Conservation (phyloP, 108 stramenopile species). For the Ochromonas danica region DNA sequence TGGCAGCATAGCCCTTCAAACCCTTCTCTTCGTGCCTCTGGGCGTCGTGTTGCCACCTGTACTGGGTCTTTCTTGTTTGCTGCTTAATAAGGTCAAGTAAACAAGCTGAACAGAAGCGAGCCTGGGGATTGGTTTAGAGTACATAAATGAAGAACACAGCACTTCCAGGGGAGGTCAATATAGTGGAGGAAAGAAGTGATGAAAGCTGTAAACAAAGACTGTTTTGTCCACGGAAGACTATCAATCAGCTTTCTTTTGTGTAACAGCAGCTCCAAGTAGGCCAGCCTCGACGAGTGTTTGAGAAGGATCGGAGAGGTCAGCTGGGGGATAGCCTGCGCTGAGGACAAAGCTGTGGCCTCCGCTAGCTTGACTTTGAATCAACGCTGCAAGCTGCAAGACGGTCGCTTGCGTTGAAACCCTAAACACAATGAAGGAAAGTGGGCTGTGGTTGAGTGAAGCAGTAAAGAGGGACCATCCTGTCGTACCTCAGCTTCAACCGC, state of each 20-base stretch:
- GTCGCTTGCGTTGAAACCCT: background rate
- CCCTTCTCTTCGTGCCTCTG: slow-evolving; percentile 47
- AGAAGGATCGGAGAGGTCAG: background rate
- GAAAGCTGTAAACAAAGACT: too few relatives aligned
- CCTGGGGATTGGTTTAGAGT: too few relatives aligned
- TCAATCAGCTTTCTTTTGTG: slow-evolving; percentile 20
- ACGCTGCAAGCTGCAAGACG: slow-evolving; percentile 15
- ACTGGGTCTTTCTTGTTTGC: background rate
- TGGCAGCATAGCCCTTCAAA: slow-evolving; percentile 42
- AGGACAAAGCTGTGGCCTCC: background rate
- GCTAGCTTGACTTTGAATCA: background rate
- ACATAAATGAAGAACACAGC: too few relatives aligned
- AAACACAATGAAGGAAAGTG: background rate
- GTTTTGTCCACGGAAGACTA: too few relatives aligned
- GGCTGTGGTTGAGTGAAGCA: too few relatives aligned
- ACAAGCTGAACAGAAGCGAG: too few relatives aligned
- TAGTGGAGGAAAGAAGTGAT: too few relatives aligned
- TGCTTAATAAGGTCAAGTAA: background rate
- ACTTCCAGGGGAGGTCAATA: too few relatives aligned
- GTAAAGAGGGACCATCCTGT: too few relatives aligned
- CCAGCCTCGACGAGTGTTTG: slow-evolving; percentile 6
- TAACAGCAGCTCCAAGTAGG: background rate
- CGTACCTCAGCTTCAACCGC: too few relatives aligned
- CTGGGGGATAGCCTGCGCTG: slow-evolving; percentile 17
- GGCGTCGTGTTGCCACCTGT: slow-evolving; percentile 39